Evolutionary conservation across 257 asterid genomes (phyloP), one percentile per base, ranked within the genome.

Genomic region (Coffea eugenioides): DNA sequence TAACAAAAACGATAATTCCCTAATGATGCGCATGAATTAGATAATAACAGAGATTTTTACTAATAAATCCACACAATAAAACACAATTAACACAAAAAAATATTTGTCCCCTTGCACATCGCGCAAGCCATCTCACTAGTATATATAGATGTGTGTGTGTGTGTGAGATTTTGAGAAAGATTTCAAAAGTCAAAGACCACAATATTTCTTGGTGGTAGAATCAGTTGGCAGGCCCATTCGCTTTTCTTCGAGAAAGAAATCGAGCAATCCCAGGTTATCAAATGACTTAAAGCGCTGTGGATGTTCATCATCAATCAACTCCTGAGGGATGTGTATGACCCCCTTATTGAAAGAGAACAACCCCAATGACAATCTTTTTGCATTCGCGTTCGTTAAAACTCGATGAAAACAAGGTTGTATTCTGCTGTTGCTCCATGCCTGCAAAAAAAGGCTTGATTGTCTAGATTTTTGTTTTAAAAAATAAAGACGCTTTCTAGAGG

Each of bases 391-490:
- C 89, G 90, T 77, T 8, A 80, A 73, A 80, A 91, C 97, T 85
- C 71, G 81, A 82, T 91, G 96, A 85, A 71, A 71, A 27, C 92
- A 82, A 70, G 94, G 69, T 51, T 78, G 78, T 79, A 91, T 81
- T 82, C 90, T 88, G 76, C 87, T 92, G 81, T 91, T 91, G 90
- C 96, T 91, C 96, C 96, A 91, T 73, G 94, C 96, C 96, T 89
- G 34, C 36, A 20, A 39, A 43, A 39, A 7, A 12, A 75, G 34
- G 34, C 34, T 27, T 6, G 9, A 69, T 31, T 57, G 18, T 57
- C 25, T 57, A 6, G 6, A 57, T 10, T 16, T 15, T 20, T 18
- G 2, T 16, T 18, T 57, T 5, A 54, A 54, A 54, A 54, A 13
- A 48, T 3, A 39, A 39, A 39, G 52, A 10, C 52, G 39, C 70